A percentile compares a stretch with the other conserved stretches of the same genome.
Evolutionary conservation across 2,329 filamentous ascomycete genomes (phyloP).

Genomic region (Venturia aucupariae): DNA sequence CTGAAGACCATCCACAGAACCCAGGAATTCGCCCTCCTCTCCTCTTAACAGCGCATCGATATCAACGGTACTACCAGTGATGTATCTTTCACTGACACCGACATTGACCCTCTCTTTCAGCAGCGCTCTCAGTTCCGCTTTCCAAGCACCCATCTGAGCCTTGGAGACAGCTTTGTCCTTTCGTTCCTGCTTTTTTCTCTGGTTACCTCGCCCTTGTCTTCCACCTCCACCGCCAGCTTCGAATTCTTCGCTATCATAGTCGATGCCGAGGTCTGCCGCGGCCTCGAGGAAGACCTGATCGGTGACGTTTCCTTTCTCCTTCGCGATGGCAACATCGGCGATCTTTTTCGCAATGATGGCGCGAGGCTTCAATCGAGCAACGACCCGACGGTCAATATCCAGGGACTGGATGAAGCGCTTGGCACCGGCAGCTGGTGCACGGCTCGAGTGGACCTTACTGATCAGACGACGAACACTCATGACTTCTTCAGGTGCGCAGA

Average conservation of each 20-base stretch:
- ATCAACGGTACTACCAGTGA: slow-evolving; percentile 69
- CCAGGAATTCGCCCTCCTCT: slow-evolving; percentile 19
- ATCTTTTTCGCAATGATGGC: slow-evolving; percentile 78
- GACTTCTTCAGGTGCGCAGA: slow-evolving; percentile 89
- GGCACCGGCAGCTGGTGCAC: slow-evolving; percentile 24
- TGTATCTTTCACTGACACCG: slow-evolving; percentile 78
- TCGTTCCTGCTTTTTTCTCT: slow-evolving; percentile 65
- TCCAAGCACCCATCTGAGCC: slow-evolving; percentile 59
- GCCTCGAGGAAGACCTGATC: slow-evolving; percentile 76
- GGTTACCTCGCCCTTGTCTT: slow-evolving; percentile 54
- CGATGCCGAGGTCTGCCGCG: slow-evolving; percentile 86
- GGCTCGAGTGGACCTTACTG: slow-evolving; percentile 69
- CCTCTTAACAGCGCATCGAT: slow-evolving; percentile 61
- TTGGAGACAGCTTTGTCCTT: slow-evolving; percentile 60
- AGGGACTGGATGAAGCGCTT: slow-evolving; percentile 63
- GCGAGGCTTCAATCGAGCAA: slow-evolving; percentile 65
- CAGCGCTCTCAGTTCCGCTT: slow-evolving; percentile 62
- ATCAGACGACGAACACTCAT: slow-evolving; percentile 73
- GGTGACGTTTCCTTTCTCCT: slow-evolving; percentile 76
- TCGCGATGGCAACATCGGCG: slow-evolving; percentile 71
- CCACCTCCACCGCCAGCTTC: slow-evolving; percentile 48
- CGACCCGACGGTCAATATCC: slow-evolving; percentile 72
- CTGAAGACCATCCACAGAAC: slow-evolving; percentile 5
- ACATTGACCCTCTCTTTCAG: slow-evolving; percentile 69
- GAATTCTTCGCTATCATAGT: slow-evolving; percentile 85